Conservation (phyloP, 2,329 filamentous ascomycete genomes). For the Colletotrichum cuscutae region DNA sequence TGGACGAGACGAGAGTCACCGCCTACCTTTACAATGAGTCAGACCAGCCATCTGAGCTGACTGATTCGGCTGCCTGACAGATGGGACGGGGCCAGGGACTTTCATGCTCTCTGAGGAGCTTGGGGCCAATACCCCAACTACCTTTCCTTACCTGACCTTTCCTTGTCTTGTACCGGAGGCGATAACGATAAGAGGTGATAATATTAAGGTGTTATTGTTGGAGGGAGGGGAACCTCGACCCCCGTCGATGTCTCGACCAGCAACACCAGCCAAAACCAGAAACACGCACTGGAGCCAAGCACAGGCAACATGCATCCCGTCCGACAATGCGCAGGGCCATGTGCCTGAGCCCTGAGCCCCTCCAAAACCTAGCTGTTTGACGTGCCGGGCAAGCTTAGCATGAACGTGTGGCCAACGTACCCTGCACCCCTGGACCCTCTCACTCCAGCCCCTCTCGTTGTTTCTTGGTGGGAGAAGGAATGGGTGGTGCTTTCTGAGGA, state of each 20-base stretch:
- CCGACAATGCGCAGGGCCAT: background rate
- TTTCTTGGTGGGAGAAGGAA: background rate
- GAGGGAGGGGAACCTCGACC: background rate
- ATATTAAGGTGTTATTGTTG: background rate
- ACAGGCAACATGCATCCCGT: conserved; percentile 17
- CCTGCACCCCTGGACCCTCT: background rate
- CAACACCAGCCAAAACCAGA: background rate
- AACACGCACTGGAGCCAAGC: conserved; percentile 3
- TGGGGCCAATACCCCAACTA: background rate
- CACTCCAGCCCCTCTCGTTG: background rate
- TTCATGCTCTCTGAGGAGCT: background rate
- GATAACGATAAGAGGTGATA: background rate
- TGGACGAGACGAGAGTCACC: background rate
- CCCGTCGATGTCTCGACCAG: background rate
- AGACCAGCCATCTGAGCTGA: background rate
- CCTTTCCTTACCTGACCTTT: too few relatives aligned
- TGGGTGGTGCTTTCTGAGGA: background rate
- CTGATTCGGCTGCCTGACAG: background rate
- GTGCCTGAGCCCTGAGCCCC: background rate
- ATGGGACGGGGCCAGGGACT: background rate
- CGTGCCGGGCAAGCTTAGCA: conserved; percentile 19
- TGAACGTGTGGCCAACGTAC: conserved; percentile 17
- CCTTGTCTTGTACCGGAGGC: background rate
- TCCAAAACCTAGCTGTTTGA: conserved; percentile 14
- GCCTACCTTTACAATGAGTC: background rate